Evolutionary conservation across 306 rosid genomes (phyloP).

Genomic region (Rosa lucieae): DNA sequence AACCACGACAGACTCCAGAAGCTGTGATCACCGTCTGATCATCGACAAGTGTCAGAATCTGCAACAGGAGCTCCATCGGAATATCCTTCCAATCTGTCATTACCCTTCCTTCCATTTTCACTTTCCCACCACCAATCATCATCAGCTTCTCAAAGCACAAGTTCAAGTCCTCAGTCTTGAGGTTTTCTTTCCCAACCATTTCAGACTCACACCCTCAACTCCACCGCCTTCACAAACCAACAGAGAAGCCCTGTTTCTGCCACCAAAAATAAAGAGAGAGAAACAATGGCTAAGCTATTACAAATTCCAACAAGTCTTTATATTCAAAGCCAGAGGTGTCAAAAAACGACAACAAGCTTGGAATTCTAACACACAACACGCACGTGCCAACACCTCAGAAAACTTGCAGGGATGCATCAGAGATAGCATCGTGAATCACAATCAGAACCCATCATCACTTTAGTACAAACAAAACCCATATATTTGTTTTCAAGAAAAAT

Average conservation of each 20-base stretch:
- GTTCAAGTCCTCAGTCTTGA: constrained; percentile 66
- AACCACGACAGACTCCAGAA: constrained; percentile 89
- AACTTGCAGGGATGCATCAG: constrained; percentile 27
- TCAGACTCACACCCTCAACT: constrained; percentile 12
- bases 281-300: constrained; percentile 19
- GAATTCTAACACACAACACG: constrained; percentile 23
- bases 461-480: neutral
- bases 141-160: constrained; percentile 77
- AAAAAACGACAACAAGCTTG: constrained; percentile 28
- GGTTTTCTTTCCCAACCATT: constrained; percentile 65
- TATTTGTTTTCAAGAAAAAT: neutral
- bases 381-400: constrained; percentile 31
- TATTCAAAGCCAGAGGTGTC: neutral
- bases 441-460: constrained; percentile 1
- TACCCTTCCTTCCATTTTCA: constrained; percentile 56
- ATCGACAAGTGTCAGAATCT: constrained; percentile 68
- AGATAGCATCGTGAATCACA: constrained; percentile 6
- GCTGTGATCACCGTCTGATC: constrained; percentile 72
- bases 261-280: constrained; percentile 8
- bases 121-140: constrained; percentile 58
- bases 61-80: constrained; percentile 91
- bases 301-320: constrained; percentile 24
- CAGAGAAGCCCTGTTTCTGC: constrained; percentile 20
- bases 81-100: constrained; percentile 84
- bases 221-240: constrained; percentile 15